These are phyloP conservation scores for Lodderomyces metapsilosis DNA, from an alignment of 1,139 yeast species.

Conservation along the genomic window DNA sequence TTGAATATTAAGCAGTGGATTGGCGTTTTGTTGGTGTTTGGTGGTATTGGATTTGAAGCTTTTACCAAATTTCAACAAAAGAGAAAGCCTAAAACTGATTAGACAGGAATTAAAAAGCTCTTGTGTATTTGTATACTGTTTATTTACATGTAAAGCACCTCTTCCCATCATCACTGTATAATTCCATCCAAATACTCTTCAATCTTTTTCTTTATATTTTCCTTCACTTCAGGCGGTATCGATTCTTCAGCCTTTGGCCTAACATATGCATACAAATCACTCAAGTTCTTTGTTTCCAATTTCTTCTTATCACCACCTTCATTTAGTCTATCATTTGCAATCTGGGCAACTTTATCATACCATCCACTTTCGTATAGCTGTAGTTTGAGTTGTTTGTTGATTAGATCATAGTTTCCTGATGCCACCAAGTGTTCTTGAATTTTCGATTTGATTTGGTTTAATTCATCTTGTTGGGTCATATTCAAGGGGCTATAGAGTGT, in stretches of 20 bases:
- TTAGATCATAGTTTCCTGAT: slow-evolving; percentile 76
- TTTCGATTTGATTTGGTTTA: slow-evolving; percentile 56
- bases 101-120: background rate
- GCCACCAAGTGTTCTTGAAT: slow-evolving; percentile 70
- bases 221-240: slow-evolving; percentile 67
- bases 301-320: slow-evolving; percentile 30
- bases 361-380: slow-evolving; percentile 78
- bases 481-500: too few relatives aligned
- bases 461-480: slow-evolving; percentile 19
- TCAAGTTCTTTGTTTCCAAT: slow-evolving; percentile 24
- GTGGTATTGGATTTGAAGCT: slow-evolving; percentile 52
- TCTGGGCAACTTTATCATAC: slow-evolving; percentile 69
- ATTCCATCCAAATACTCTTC: slow-evolving; percentile 60
- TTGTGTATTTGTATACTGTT: background rate
- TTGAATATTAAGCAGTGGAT: slow-evolving; percentile 66
- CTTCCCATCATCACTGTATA: slow-evolving; percentile 31
- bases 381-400: slow-evolving; percentile 59
- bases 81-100: slow-evolving; percentile 4
- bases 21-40: slow-evolving; percentile 78
- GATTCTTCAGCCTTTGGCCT: slow-evolving; percentile 66
- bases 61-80: slow-evolving; percentile 15
- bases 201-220: slow-evolving; percentile 58
- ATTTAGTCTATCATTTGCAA: slow-evolving; percentile 46
- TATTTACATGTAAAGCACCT: too few relatives aligned
- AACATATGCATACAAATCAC: slow-evolving; percentile 49